Conservation (phyloP, 2,329 filamentous ascomycete genomes). For the Alternaria metachromatica region DNA sequence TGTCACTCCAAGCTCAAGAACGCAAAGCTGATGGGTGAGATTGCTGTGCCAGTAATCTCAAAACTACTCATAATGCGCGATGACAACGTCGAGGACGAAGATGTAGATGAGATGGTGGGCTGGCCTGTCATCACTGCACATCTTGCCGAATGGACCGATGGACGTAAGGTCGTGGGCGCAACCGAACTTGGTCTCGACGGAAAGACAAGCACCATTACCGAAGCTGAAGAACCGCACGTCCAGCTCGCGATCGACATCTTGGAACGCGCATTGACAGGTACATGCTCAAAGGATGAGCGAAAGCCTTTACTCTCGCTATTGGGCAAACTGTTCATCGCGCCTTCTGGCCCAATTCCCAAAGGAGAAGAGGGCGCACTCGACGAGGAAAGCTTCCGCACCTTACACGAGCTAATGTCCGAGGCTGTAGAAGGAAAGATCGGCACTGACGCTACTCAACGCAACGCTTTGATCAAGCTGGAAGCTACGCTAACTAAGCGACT, state of each 20-base stretch:
- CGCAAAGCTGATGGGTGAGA: conserved; percentile 77
- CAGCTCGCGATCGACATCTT: conserved; percentile 79
- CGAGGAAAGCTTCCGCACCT: conserved; percentile 33
- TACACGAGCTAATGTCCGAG: conserved; percentile 56
- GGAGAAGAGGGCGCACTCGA: conserved; percentile 23
- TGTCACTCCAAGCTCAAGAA: conserved; percentile 85
- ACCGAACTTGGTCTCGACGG: conserved; percentile 50
- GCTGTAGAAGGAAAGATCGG: conserved; percentile 58
- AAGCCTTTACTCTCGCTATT: conserved; percentile 71
- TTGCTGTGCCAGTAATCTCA: conserved; percentile 77
- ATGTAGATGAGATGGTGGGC: conserved; percentile 74
- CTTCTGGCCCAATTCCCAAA: conserved; percentile 53
- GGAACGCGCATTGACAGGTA: conserved; percentile 71
- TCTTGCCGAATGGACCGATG: conserved; percentile 94
- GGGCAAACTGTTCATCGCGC: conserved; percentile 79
- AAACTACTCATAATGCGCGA: conserved; percentile 66
- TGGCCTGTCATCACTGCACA: conserved; percentile 80
- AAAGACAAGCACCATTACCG: conserved; percentile 62
- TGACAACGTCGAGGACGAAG: conserved; percentile 74
- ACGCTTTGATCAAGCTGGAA: conserved; percentile 62
- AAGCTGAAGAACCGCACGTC: conserved; percentile 81
- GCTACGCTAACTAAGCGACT: conserved; percentile 60
- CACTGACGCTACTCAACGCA: conserved; percentile 59
- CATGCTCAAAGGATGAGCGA: conserved; percentile 78
- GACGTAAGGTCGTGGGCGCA: conserved; percentile 75